Conservation (phyloP, 2,329 filamentous ascomycete species). For the Aspergillus unguis region DNA sequence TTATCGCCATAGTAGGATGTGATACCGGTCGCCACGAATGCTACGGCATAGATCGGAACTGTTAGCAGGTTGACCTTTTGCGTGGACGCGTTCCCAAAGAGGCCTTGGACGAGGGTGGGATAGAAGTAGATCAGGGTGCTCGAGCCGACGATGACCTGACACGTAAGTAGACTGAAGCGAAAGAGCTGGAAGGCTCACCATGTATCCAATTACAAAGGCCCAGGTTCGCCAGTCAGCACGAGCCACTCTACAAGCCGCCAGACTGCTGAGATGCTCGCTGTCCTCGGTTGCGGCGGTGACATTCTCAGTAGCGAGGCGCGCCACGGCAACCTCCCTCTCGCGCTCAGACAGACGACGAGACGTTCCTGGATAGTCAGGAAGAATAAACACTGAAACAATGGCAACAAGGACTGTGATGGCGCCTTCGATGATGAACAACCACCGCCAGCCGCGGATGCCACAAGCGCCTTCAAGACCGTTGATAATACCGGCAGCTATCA, state of each 20-base stretch:
- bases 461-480: neutral
- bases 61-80: neutral
- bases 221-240: constrained; percentile 1
- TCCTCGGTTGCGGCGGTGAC: neutral
- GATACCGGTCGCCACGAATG: neutral
- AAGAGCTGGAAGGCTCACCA: neutral
- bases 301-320: neutral
- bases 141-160: constrained; percentile 4
- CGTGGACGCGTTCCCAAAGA: neutral
- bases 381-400: neutral
- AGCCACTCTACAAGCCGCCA: neutral
- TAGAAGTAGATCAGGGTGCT: constrained; percentile 4
- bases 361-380: neutral
- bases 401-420: neutral
- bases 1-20: neutral
- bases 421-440: constrained; percentile 7
- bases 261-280: neutral
- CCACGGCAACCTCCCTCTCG: neutral
- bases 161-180: neutral
- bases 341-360: neutral
- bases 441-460: neutral
- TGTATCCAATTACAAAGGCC: neutral
- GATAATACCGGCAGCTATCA: neutral
- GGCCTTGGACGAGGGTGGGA: neutral
- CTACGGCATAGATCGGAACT: constrained; percentile 4